These are phyloP conservation scores for Caloboletus firmus DNA, from an alignment of 1,284 basidiomycete genomes.

Conservation along the genomic window DNA sequence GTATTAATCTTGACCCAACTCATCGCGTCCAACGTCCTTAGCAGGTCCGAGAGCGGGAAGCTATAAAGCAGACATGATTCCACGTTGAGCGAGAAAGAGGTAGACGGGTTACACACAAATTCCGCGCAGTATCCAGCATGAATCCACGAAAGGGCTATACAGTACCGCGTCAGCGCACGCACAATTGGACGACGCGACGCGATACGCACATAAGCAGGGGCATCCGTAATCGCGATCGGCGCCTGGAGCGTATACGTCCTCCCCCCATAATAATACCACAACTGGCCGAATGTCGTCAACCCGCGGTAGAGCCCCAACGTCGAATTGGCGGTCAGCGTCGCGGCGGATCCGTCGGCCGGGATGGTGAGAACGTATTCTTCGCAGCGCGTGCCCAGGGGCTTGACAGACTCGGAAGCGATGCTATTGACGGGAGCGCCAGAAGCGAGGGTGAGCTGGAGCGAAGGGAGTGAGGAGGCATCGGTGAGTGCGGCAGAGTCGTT, in stretches of 20 bases:
- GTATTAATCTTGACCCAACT: constrained; percentile 74
- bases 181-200: background rate
- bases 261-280: constrained; percentile 61
- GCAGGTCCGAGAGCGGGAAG: constrained; percentile 66
- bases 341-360: constrained; percentile 58
- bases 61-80: constrained; percentile 34
- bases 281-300: constrained; percentile 78
- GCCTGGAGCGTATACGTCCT: constrained; percentile 58
- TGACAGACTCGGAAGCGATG: constrained; percentile 57
- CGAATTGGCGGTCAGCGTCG: constrained; percentile 66
- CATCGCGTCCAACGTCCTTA: constrained; percentile 81
- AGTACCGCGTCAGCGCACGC: constrained; percentile 4
- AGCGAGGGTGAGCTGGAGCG: constrained; percentile 45
- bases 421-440: constrained; percentile 34
- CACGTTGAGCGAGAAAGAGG: background rate
- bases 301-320: constrained; percentile 80
- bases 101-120: constrained; percentile 45
- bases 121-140: constrained; percentile 76
- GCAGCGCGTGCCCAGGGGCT: constrained; percentile 51
- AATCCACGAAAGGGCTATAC: constrained; percentile 74
- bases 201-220: constrained; percentile 61
- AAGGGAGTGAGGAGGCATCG: constrained; percentile 30
- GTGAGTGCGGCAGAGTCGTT: constrained; percentile 37
- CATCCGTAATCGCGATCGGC: constrained; percentile 61
- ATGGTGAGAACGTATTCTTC: constrained; percentile 70